These are phyloP conservation scores for Aspergillus floridensis DNA, from an alignment of 2,329 filamentous ascomycete species.

Conservation along the genomic window DNA sequence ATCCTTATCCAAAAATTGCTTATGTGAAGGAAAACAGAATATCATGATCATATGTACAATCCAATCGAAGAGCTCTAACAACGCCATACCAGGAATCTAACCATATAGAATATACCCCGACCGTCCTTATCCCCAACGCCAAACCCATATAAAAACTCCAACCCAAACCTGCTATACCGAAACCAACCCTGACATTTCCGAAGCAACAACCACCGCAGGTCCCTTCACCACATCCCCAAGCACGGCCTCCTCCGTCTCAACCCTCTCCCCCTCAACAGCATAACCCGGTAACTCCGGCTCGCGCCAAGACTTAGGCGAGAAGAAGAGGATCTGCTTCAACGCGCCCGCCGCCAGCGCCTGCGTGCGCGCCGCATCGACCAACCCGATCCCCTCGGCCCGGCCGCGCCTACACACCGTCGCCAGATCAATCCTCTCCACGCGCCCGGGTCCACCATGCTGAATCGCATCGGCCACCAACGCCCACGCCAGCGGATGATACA, in stretches of 20 bases:
- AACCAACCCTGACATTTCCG: background rate
- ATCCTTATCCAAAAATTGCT: too few species aligned
- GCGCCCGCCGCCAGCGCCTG: background rate
- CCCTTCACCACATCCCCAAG: background rate
- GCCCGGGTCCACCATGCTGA: background rate
- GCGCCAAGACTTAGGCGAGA: background rate
- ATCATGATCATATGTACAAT: too few species aligned
- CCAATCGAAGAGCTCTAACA: too few species aligned
- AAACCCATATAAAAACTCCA: too few species aligned
- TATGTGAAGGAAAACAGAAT: too few species aligned
- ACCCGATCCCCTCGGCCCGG: background rate
- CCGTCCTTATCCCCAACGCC: too few species aligned
- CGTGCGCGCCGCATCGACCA: background rate
- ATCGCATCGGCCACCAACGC: constrained; percentile 4
- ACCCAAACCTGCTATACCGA: too few species aligned
- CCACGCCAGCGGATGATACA: constrained; percentile 46
- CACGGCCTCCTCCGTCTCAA: background rate
- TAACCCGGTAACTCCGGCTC: background rate
- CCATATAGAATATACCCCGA: too few species aligned
- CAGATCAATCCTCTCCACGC: background rate
- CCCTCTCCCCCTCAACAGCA: background rate
- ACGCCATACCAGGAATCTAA: too few species aligned
- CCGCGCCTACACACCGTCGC: background rate
- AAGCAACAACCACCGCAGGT: background rate
- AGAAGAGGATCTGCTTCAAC: background rate